Percentiles rank a stretch among this genome's conserved stretches.
phyloP scores from a whole-genome alignment of 371 early-diverging fungal genomes.

The Mucor piriformis region DNA sequence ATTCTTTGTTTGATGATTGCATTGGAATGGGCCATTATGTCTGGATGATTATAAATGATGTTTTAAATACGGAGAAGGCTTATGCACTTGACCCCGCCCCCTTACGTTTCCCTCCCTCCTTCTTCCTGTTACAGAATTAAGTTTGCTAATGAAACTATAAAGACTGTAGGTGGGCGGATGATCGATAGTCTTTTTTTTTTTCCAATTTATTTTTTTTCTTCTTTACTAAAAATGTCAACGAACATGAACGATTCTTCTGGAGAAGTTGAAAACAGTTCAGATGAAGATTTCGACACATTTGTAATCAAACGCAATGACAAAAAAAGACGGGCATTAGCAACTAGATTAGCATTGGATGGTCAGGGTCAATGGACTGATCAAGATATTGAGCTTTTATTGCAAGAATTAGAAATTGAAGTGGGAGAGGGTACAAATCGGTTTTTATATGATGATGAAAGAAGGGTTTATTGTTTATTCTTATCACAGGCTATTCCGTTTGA shows the following conservation, averaged over 20 bases:
- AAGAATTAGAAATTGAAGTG: slow-evolving; percentile 23
- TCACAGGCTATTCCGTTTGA: slow-evolving; percentile 1
- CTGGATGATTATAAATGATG: no score
- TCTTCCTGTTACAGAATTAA: no score
- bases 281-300: neutral
- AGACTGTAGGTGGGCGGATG: no score
- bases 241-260: neutral
- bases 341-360: neutral
- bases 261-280: neutral
- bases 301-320: neutral
- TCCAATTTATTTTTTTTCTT: neutral
- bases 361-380: slow-evolving; percentile 13
- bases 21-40: no score
- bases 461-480: slow-evolving; percentile 8
- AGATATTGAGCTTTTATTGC: slow-evolving; percentile 8
- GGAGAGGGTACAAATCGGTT: slow-evolving; percentile 22
- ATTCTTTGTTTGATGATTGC: no score
- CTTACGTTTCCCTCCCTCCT: neutral
- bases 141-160: no score
- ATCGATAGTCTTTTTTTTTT: slow-evolving; percentile 2
- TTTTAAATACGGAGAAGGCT: no score
- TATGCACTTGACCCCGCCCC: no score
- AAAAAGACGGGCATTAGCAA: slow-evolving; percentile 1
- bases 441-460: slow-evolving; percentile 16
- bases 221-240: neutral